A percentile compares a stretch with the other conserved stretches of the same genome.
phyloP scores from a whole-genome alignment of 2,329 filamentous ascomycete species.

The Rutstroemia sp. region DNA sequence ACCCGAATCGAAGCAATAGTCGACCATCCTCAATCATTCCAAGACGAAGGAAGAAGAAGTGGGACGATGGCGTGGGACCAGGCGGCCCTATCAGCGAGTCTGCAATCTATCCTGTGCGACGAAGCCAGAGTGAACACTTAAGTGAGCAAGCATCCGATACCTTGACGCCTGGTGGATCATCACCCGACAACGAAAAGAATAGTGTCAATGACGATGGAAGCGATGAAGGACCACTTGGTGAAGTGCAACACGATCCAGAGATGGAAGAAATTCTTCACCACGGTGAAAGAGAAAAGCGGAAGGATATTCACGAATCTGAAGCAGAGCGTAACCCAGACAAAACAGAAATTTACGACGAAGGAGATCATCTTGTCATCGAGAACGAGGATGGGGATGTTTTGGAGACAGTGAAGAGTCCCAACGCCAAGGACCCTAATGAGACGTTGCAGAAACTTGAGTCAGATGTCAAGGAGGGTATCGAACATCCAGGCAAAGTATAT shows the following conservation, averaged over 20 bases:
- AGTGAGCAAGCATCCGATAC: constrained; percentile 26
- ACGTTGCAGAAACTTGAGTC: constrained; percentile 35
- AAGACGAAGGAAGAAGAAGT: constrained; percentile 58
- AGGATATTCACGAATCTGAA: constrained; percentile 23
- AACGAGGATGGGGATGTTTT: constrained; percentile 83
- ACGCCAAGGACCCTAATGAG: constrained; percentile 15
- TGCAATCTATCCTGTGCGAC: constrained; percentile 65
- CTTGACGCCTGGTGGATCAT: constrained; percentile 25
- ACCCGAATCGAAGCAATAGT: constrained; percentile 43
- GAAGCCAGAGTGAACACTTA: constrained; percentile 21
- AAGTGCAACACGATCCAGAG: constrained; percentile 30
- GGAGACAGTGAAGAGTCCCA: constrained; percentile 44
- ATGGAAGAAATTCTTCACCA: constrained; percentile 29
- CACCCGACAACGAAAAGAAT: constrained; percentile 20
- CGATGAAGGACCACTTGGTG: constrained; percentile 25
- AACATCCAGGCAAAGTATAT: constrained; percentile 9
- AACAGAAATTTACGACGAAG: constrained; percentile 74
- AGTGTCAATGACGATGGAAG: constrained; percentile 26
- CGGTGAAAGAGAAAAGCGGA: constrained; percentile 30
- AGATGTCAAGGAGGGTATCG: constrained; percentile 30
- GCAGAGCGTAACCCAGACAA: constrained; percentile 27
- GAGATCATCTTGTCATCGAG: constrained; percentile 71
- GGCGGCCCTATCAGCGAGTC: constrained; percentile 87
- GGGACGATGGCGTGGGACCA: constrained; percentile 64
- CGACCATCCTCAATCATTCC: constrained; percentile 53